Percentiles rank a stretch among this genome's conserved stretches.
Evolutionary conservation across 306 rosid genomes (phyloP).

Genomic region (Ochetophila trinervis): DNA sequence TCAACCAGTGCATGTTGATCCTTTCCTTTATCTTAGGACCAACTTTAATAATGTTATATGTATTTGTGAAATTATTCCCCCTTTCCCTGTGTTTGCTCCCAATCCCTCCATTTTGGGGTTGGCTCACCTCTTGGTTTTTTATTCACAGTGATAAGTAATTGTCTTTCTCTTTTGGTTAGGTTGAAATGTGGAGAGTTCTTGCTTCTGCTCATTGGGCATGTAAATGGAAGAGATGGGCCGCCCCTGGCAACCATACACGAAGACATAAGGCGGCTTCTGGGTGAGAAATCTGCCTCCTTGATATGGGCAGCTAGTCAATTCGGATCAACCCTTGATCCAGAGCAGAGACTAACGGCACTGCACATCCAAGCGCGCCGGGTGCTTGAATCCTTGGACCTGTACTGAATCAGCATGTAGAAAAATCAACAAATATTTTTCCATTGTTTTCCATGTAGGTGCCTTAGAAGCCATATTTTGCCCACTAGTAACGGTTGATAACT

Average conservation of each 20-base stretch:
- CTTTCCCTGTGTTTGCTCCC: not conserved
- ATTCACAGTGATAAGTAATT: not conserved
- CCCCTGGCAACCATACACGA: constrained; percentile 84
- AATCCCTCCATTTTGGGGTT: not conserved
- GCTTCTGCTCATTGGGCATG: constrained; percentile 83
- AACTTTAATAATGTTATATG: too few species aligned
- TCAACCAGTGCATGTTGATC: too few species aligned
- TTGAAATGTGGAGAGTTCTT: constrained; percentile 94
- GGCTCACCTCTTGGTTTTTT: not conserved
- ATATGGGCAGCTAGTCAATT: constrained; percentile 99
- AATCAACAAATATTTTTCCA: too few species aligned
- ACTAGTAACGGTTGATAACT: not conserved
- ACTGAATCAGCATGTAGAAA: constrained; percentile 31
- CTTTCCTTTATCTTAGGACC: too few species aligned
- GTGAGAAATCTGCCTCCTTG: constrained; percentile 92
- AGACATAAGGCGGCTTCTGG: constrained; percentile 74
- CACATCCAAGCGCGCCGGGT: constrained; percentile 93
- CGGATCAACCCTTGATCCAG: constrained; percentile 82
- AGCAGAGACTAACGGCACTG: constrained; percentile 76
- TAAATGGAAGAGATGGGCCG: constrained; percentile 65
- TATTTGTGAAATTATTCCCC: too few species aligned
- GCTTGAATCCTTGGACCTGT: constrained; percentile 76
- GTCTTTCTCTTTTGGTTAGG: constrained; percentile 39
- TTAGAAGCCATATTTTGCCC: not conserved
- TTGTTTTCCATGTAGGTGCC: too few species aligned